phyloP scores from a whole-genome alignment of 116 monocot genomes.

The Papilionanthe hybrid region DNA sequence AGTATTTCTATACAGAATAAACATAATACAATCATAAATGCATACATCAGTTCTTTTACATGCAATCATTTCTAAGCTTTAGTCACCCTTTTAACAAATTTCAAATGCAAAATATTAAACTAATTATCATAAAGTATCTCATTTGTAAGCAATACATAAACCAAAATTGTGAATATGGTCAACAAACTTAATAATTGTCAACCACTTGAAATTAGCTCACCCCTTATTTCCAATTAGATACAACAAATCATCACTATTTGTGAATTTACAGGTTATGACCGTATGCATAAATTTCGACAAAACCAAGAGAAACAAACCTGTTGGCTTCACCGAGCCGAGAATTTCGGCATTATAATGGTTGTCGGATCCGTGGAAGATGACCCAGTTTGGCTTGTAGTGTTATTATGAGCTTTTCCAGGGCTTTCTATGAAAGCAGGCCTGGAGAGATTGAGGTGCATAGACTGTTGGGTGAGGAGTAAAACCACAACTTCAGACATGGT shows the following conservation, averaged over 20 bases:
- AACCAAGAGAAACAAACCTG: neutral
- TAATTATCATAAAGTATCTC: neutral
- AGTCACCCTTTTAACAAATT: neutral
- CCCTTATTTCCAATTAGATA: neutral
- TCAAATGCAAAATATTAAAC: neutral
- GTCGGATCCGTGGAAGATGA: conserved; percentile 29
- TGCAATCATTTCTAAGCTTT: neutral
- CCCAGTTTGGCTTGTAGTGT: conserved; percentile 13
- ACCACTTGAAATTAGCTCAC: neutral
- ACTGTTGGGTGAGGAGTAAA: conserved; percentile 31
- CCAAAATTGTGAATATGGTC: neutral
- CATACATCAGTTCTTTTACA: too few species aligned
- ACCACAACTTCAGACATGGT: conserved; percentile 52
- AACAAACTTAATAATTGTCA: neutral
- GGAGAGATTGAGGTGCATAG: conserved; percentile 16
- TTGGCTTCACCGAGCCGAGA: conserved; percentile 37
- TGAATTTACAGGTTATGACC: neutral
- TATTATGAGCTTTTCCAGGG: conserved; percentile 13
- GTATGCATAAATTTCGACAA: neutral
- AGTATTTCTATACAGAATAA: too few species aligned
- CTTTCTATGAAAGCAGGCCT: conserved; percentile 40
- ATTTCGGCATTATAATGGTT: conserved; percentile 24
- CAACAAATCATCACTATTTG: neutral
- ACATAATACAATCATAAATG: too few species aligned
- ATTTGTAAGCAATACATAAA: neutral